Evolutionary conservation across 2,329 filamentous ascomycete species (phyloP), one percentile per base, ranked within the genome.

Genomic region (Aspergillus candidus): DNA sequence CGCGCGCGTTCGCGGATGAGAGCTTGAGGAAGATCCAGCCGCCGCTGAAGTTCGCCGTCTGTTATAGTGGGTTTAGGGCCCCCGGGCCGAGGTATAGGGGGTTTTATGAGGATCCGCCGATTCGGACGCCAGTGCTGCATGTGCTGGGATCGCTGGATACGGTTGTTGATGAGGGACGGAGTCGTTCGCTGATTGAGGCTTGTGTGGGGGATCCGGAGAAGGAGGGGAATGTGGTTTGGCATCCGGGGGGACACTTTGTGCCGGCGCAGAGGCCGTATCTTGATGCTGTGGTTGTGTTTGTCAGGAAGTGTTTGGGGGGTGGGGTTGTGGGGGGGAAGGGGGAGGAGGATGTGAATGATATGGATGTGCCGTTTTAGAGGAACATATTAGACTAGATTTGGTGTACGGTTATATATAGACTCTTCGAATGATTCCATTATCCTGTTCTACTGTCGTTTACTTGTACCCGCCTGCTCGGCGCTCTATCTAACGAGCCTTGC

Each of bases 221-320:
- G 35, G 72, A 74, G 43, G 70, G 66, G 35, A 75, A 69, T 54
- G 73, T 79, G 41, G 73, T 84, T 41, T 80, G 84, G 56, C 88
- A 94, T 66, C 90, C 91, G 1, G 91, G 91, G 6, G 90, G 90
- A 0, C 91, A 97, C 65, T 89, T 94, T 59, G 78, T 96, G 58
- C 91, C 91, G 0, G 82, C 88, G 47, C 80, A 83, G 54, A 88
- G 85, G 70, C 84, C 89, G 54, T 93, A 85, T 77, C 80, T 84
- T 14, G 83, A 84, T 72, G 84, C 84, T 29, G 68, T 94, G 52
- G 82, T 84, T 4, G 80, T 76, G 1, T 94, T 90, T 60, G 80
- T 93, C 38, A 74, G 71, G 55, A 75, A 77, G 50, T 66, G 68
- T 37, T 51, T 79, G 51, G 70, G 72, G 39, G 65, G 58, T 29